Evolutionary conservation across 2,329 filamentous ascomycete species (phyloP).

Genomic region (Sporothrix variecibatus): DNA sequence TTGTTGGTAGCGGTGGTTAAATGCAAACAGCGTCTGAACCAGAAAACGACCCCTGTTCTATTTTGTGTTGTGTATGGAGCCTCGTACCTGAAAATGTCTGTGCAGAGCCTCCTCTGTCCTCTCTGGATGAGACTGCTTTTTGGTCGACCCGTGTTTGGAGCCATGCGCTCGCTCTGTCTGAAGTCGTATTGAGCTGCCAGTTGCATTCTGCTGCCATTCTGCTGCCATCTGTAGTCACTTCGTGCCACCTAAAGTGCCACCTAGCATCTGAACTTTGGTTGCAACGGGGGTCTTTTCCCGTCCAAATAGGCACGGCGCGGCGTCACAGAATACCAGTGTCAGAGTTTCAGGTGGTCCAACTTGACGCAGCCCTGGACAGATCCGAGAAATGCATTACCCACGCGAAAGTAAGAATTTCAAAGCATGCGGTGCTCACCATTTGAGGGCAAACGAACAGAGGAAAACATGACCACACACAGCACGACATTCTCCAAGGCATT

Average conservation of each 20-base stretch:
- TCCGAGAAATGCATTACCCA: neutral
- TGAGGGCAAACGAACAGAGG: neutral
- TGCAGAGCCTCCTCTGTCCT: conserved; percentile 12
- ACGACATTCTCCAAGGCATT: conserved; percentile 30
- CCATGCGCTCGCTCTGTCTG: conserved; percentile 10
- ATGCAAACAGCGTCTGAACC: neutral
- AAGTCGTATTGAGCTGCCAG: neutral
- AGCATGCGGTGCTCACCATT: neutral
- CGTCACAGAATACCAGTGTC: conserved; percentile 30
- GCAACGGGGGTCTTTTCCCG: neutral
- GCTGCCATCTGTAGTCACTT: neutral
- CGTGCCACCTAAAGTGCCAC: neutral
- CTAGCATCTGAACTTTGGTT: conserved; percentile 9
- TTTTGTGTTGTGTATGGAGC: too few species aligned
- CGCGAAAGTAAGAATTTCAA: neutral
- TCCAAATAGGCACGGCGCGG: neutral
- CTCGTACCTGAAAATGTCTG: conserved; percentile 8
- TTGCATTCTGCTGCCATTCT: neutral
- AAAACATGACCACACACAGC: neutral
- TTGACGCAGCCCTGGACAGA: conserved; percentile 13
- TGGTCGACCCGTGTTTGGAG: conserved; percentile 18
- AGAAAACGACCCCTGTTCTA: conserved; percentile 10
- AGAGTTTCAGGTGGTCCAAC: conserved; percentile 25
- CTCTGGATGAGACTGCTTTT: conserved; percentile 12
- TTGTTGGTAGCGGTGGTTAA: neutral